A percentile compares a stretch with the other conserved stretches of the same genome.
These are phyloP conservation scores for Chamaecyparis obtusa DNA, from an alignment of 75 land plant species.

Conservation along the genomic window DNA sequence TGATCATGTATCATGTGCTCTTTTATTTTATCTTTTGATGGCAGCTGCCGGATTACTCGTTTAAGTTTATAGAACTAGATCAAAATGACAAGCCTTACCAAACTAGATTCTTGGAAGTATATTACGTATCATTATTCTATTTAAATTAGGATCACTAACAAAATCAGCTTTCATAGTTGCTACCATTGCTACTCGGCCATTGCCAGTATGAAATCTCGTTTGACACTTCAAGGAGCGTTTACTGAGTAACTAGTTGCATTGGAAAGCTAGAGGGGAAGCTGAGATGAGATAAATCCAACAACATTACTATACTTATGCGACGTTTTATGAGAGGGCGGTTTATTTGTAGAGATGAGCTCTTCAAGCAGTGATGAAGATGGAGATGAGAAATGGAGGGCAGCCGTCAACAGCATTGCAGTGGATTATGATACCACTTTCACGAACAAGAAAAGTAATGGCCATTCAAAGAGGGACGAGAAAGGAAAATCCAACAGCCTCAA, in stretches of 20 bases:
- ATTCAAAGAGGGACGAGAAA: background rate
- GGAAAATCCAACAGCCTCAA: constrained; percentile 3
- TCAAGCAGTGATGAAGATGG: constrained; percentile 8
- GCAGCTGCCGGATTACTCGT: too few relatives aligned
- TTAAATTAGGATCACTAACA: too few relatives aligned
- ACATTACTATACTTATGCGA: too few relatives aligned
- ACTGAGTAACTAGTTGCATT: background rate
- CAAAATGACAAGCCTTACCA: too few relatives aligned
- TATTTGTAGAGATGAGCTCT: background rate
- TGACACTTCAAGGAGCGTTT: background rate
- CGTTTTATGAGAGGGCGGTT: background rate
- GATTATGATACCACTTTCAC: background rate
- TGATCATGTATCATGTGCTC: too few relatives aligned
- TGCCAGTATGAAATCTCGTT: background rate
- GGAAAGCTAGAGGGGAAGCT: background rate
- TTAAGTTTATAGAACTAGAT: too few relatives aligned
- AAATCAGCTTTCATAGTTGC: too few relatives aligned
- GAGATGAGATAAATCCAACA: background rate
- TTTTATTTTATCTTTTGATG: too few relatives aligned
- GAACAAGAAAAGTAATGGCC: background rate
- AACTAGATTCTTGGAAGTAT: too few relatives aligned
- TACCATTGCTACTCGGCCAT: too few relatives aligned
- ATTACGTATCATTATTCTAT: too few relatives aligned
- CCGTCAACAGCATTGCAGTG: constrained; percentile 3
- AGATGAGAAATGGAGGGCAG: constrained; percentile 6